phyloP scores from a whole-genome alignment of 208 protist species.

The Angomonas ambiguus region DNA sequence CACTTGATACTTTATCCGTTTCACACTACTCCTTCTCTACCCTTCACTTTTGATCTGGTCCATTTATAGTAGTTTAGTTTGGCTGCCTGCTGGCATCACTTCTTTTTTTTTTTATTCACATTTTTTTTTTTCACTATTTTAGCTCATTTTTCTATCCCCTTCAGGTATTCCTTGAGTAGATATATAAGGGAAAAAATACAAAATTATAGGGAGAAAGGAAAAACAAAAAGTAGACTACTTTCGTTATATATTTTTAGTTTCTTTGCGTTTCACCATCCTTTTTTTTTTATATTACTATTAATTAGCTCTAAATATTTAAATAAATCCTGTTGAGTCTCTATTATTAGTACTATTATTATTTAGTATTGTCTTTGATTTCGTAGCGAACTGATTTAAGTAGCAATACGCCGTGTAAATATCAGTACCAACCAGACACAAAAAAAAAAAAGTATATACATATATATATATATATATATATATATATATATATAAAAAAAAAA shows the following conservation, averaged over 20 bases:
- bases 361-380: too few relatives aligned
- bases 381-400: background rate
- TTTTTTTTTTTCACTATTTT: slow-evolving; percentile 10
- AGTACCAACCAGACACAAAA: background rate
- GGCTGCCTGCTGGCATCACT: background rate
- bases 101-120: slow-evolving; percentile 11
- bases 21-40: too few relatives aligned
- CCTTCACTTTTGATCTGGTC: too few relatives aligned
- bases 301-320: too few relatives aligned
- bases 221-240: too few relatives aligned
- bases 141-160: background rate
- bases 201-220: too few relatives aligned
- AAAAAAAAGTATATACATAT: background rate
- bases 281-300: background rate
- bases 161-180: too few relatives aligned
- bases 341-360: too few relatives aligned
- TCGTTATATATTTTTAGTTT: slow-evolving; percentile 13
- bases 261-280: background rate
- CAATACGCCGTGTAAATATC: slow-evolving; percentile 2
- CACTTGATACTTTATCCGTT: too few relatives aligned
- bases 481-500: slow-evolving; percentile 5
- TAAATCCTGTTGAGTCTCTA: too few relatives aligned
- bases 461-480: background rate
- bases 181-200: too few relatives aligned
- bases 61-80: too few relatives aligned